Percentiles rank a stretch among this genome's conserved stretches.
Evolutionary conservation across 768 basidiomycete species (phyloP).

Genomic region (Rhodotorula paludigena): DNA sequence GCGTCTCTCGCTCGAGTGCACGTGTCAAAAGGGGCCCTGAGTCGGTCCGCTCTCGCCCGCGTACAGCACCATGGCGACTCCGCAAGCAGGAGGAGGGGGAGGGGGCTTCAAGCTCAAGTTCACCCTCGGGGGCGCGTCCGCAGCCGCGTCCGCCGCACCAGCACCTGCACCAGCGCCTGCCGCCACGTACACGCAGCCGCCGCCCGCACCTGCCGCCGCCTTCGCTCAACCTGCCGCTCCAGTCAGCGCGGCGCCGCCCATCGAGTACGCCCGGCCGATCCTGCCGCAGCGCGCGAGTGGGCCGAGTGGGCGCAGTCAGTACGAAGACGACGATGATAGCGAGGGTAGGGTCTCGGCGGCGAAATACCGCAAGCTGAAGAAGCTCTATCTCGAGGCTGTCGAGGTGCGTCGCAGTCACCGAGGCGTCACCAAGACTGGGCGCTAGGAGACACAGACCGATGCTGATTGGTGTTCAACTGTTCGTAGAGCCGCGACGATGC

Average conservation of each 20-base stretch:
- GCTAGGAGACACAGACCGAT: too few relatives aligned
- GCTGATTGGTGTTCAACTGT: background rate
- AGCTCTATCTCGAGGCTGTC: slow-evolving; percentile 63
- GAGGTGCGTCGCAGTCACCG: slow-evolving; percentile 52
- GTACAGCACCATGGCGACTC: too few relatives aligned
- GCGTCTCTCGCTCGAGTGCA: too few relatives aligned
- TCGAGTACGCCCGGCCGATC: background rate
- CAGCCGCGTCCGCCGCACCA: slow-evolving; percentile 51
- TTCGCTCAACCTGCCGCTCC: background rate
- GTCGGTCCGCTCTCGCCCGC: too few relatives aligned
- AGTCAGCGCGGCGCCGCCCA: background rate
- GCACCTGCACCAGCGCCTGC: background rate
- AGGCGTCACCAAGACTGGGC: background rate
- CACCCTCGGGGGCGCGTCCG: slow-evolving; percentile 56
- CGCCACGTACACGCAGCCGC: background rate
- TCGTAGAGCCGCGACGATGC: slow-evolving; percentile 60
- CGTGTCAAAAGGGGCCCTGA: too few relatives aligned
- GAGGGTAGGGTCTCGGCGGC: slow-evolving; percentile 15
- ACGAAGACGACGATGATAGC: background rate
- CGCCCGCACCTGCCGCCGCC: background rate
- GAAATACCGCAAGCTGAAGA: slow-evolving; percentile 63
- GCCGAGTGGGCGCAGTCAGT: background rate
- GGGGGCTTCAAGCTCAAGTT: slow-evolving; percentile 35
- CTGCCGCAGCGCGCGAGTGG: background rate
- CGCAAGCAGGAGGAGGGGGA: too few relatives aligned